Evolutionary conservation across 495 filamentous ascomycete species (phyloP), one percentile per base, ranked within the genome.

Genomic region (Aspergillus biplanus): DNA sequence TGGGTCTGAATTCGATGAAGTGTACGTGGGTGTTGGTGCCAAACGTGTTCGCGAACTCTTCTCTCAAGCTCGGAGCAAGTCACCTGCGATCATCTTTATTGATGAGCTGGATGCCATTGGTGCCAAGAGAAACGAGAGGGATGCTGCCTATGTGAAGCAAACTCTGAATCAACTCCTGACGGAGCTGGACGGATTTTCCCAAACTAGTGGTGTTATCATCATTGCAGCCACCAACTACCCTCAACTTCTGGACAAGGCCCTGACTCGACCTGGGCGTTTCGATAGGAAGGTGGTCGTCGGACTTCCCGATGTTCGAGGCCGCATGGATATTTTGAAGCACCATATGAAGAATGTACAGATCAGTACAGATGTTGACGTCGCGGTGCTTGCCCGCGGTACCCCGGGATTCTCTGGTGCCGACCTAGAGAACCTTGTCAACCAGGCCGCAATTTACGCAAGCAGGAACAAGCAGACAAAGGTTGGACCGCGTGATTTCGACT

Each of bases 11-110:
- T 99, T 99, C 71, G 95, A 99, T 70, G 95, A 99, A 74, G 90
- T 99, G 46, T 99, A 97, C 69, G 96, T 99, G 31, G 95, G 95
- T 68, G 96, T 99, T 57, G 95, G 95, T 68, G 95, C 95, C 52
- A 98, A 98, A 81, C 92, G 95, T 71, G 95, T 99, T 48, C 92
- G 95, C 50, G 95, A 99, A 60, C 85, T 99, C n/a, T 99, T 99
- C 78, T 80, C 79, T 53, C 86, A 89, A 52, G 95, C 95, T 53
- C 92, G 94, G 67, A 78, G 82, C 32, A 99, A 98, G 75, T 86
- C 94, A 3, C 95, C 95, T 16, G 90, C 95, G 16, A 99, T 99
- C 75, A 90, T 99, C 58, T 99, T 99, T 79, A 99, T 99, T 65
- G 95, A 99, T 73, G 95, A 99, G 73, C 77, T 99, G 48, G 95